Conservation (phyloP, 768 basidiomycete genomes). For the Russula sp. region DNA sequence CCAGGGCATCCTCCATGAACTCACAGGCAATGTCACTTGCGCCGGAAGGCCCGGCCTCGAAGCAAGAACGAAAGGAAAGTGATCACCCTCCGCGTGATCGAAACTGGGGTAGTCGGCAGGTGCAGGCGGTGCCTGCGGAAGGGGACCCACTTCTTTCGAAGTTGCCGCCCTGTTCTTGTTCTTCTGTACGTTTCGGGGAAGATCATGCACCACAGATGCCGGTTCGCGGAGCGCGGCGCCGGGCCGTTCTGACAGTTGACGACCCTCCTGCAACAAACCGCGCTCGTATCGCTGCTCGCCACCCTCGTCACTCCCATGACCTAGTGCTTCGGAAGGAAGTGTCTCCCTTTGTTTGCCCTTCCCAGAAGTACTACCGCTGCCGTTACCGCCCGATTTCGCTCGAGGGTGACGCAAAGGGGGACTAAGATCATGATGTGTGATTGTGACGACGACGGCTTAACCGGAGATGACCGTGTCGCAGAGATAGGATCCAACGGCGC, state of each 20-base stretch:
- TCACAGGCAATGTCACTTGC: not conserved
- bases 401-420: not conserved
- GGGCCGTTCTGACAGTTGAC: not conserved
- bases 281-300: not conserved
- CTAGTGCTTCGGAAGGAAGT: not conserved
- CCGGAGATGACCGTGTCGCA: not conserved
- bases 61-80: conserved; percentile 13
- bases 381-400: not conserved
- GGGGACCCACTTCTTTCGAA: not conserved
- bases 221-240: not conserved
- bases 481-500: not conserved
- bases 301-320: not conserved
- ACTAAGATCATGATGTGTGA: not conserved
- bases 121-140: not conserved
- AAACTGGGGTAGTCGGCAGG: not conserved
- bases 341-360: conserved; percentile 14
- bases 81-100: not conserved
- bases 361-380: not conserved
- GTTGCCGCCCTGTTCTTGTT: not conserved
- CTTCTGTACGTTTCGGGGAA: not conserved
- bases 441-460: not conserved
- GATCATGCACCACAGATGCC: not conserved
- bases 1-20: conserved; percentile 10
- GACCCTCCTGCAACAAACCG: not conserved
- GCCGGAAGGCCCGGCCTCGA: conserved; percentile 1